These are phyloP conservation scores for Liriodendron chinense DNA, from an alignment of 164 flowering plant genomes.

Conservation along the genomic window DNA sequence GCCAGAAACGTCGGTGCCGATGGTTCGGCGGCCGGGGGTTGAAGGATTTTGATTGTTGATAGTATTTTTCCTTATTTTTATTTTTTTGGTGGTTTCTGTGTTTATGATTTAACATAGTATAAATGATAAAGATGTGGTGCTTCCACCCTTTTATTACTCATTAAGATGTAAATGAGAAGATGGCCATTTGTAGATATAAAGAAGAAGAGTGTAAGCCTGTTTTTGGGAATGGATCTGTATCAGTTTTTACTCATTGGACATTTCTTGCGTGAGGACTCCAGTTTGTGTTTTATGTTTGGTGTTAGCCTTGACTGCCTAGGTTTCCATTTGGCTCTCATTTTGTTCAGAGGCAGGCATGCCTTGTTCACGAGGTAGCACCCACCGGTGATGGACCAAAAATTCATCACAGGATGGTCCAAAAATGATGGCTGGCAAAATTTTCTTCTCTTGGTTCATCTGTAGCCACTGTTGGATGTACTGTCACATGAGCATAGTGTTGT, in stretches of 20 bases:
- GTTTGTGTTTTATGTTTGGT: too few relatives aligned
- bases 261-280: background rate
- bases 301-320: too few relatives aligned
- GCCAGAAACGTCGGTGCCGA: slow-evolving; percentile 45
- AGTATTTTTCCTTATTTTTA: slow-evolving; percentile 23
- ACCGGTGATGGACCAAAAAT: too few relatives aligned
- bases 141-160: slow-evolving; percentile 33
- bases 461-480: too few relatives aligned
- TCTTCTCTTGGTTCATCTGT: too few relatives aligned
- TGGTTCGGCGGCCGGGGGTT: slow-evolving; percentile 51
- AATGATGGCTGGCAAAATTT: too few relatives aligned
- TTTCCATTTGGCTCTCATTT: too few relatives aligned
- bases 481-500: too few relatives aligned
- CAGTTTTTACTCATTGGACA: background rate
- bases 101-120: slow-evolving; percentile 29
- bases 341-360: too few relatives aligned
- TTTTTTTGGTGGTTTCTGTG: slow-evolving; percentile 11
- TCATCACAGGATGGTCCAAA: too few relatives aligned
- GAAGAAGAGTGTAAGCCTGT: slow-evolving; percentile 16
- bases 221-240: slow-evolving; percentile 7
- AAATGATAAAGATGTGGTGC: slow-evolving; percentile 35
- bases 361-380: too few relatives aligned
- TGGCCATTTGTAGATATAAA: slow-evolving; percentile 44
- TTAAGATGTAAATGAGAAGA: slow-evolving; percentile 23
- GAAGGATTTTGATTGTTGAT: slow-evolving; percentile 79